A percentile compares a stretch with the other conserved stretches of the same genome.
Evolutionary conservation across 805 yeast genomes (phyloP).

Genomic region (Ogataea parapolymorpha): DNA sequence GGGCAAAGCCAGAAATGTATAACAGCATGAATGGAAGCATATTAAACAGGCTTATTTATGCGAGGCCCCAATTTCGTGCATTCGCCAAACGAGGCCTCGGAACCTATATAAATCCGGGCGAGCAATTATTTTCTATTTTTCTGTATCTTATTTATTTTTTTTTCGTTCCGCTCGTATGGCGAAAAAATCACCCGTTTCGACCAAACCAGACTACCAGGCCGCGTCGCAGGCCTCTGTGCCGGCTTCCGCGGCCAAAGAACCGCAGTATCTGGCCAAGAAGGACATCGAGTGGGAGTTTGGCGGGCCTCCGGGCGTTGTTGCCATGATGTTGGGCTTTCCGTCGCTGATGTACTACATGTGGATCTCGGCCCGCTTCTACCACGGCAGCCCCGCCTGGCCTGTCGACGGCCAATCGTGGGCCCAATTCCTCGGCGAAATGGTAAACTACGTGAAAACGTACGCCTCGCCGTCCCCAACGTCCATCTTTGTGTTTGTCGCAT

Average conservation of each 20-base stretch:
- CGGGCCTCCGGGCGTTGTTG: slow-evolving; percentile 83
- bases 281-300: slow-evolving; percentile 79
- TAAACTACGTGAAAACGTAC: slow-evolving; percentile 43
- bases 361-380: slow-evolving; percentile 80
- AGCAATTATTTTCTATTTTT: background rate
- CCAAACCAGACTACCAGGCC: slow-evolving; percentile 1
- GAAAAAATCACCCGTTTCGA: background rate
- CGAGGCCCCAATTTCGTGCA: too few relatives aligned
- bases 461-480: slow-evolving; percentile 60
- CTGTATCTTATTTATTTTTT: background rate
- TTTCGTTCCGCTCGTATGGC: slow-evolving; percentile 9
- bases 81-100: too few relatives aligned
- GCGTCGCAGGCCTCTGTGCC: background rate
- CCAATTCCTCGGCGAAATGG: slow-evolving; percentile 45
- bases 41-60: background rate
- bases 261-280: slow-evolving; percentile 1
- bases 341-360: slow-evolving; percentile 95
- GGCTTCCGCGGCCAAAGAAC: background rate
- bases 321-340: slow-evolving; percentile 93
- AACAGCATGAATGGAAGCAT: slow-evolving; percentile 13
- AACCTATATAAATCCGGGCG: background rate
- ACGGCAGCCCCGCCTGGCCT: slow-evolving; percentile 73
- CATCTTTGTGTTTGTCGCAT: slow-evolving; percentile 69
- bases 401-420: slow-evolving; percentile 49
- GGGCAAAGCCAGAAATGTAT: slow-evolving; percentile 12